Base-by-base conservation (phyloP, 108 stramenopile genomes). In the Seminavis robusta region DNA sequence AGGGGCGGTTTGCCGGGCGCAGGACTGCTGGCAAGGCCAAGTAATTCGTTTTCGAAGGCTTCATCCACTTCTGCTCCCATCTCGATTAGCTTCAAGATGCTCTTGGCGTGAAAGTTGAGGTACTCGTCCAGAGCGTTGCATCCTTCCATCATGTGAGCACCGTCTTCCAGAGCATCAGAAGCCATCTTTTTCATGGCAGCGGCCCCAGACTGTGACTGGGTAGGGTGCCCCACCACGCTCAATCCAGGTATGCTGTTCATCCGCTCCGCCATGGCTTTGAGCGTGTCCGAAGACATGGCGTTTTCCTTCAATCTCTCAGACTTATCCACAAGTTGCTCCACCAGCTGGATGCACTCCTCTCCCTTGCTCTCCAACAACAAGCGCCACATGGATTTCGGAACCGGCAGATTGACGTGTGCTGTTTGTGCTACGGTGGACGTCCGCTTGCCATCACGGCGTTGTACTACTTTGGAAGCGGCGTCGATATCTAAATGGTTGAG, bases 381-480 rank as follows among this genome's bases (percentile, higher is more conserved):
- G 1, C 44, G 37, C 61, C 61, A 74, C 5, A 74, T 24, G 13
- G 62, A 63, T 33, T 64, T 74, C 17, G 73, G 62, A 30, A 41
- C n/a, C 15, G 73, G 61, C 32, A 69, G 10, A 5, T 49, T 34
- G 3, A 69, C 29, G 16, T 41, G 19, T 1, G 56, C 61, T 3
- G 27, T 21, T 1, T 31, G 16, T 7, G 24, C 37, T 10, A 56
- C 25, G 15, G 46, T 54, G 1, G 61, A 40, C 19, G 30, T 25
- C 24, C n/a, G 44, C 23, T n/a, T n/a, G 9, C 73, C 73, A 59
- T 69, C 67, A 42, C 73, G 73, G 32, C 67, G 46, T 44, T 56
- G 66, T 15, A 90, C 88, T 25, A 90, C 76, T 19, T 80, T 74
- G 15, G 77, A 66, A 17, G 74, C 68, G 19, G 83, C 83, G 41